Conservation (phyloP, 169 alveolate genomes). For the Cryptosporidium sp. region DNA sequence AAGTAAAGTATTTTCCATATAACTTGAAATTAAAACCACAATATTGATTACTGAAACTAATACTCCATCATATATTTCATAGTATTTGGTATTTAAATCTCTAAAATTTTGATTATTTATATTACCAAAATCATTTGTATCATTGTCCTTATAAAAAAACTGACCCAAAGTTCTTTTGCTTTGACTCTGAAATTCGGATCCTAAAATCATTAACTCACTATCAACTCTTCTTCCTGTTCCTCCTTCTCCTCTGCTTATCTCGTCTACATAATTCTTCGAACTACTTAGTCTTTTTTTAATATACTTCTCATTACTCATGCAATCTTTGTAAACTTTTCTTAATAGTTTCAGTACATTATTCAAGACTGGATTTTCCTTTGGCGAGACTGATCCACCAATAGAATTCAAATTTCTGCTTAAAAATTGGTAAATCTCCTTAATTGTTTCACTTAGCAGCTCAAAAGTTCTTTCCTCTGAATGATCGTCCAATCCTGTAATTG, state of each 20-base stretch:
- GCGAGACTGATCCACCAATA: conserved; percentile 49
- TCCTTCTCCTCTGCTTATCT: neutral
- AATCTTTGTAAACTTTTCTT: conserved; percentile 23
- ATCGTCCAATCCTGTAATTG: neutral
- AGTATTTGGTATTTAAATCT: neutral
- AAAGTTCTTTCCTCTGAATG: neutral
- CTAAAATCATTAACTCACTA: neutral
- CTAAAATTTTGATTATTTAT: neutral
- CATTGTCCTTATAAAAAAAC: neutral
- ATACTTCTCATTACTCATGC: conserved; percentile 17
- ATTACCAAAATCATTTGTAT: neutral
- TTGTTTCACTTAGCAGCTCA: conserved; percentile 3
- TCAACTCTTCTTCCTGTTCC: neutral
- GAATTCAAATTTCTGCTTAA: conserved; percentile 7
- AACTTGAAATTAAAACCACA: conserved; percentile 17
- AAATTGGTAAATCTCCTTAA: conserved; percentile 47
- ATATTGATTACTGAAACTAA: conserved; percentile 12
- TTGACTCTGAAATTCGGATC: neutral
- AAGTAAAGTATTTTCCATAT: conserved; percentile 24
- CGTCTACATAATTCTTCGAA: neutral
- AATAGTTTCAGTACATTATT: conserved; percentile 17
- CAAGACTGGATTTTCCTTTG: conserved; percentile 41
- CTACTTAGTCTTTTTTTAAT: neutral
- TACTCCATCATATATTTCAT: conserved; percentile 35
- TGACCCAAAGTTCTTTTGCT: neutral